Evolutionary conservation across 2,329 filamentous ascomycete species (phyloP), one percentile per base, ranked within the genome.

Genomic region (Diaporthe nobilis): DNA sequence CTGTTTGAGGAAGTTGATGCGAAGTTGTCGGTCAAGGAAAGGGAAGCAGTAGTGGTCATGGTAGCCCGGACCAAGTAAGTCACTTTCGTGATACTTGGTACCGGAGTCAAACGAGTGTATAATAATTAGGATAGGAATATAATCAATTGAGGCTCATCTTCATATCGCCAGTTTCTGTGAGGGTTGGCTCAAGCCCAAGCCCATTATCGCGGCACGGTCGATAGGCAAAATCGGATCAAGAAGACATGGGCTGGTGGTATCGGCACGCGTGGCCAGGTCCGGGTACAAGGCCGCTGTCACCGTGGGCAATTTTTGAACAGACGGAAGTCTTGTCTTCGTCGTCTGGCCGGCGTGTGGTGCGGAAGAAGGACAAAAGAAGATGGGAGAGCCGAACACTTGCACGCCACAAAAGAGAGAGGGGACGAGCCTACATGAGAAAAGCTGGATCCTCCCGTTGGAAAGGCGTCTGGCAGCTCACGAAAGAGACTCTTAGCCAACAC

Each of bases 21-120:
- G 49, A 70, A 13, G 31, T 20, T 70, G 42, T 55, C 65, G 34
- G 49, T 53, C 34, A 34, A 37, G 34, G 65, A 55, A 31, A 55
- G 31, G 28, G 65, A 70, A 31, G 65, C n/a, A 55, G 65, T 42
- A 9, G 65, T 70, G 65, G 65, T 55, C 65, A 70, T 70, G 49
- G 25, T 70, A 53, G 49, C 47, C 49, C 65, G 34, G 65, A 42
- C 34, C 65, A 70, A 70, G 61, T 49, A 37, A n/a, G 34, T 22
- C 65, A 70, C 65, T 70, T 9, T 28, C 37, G 65, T 55, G 49
- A 55, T 42, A 42, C 65, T 70, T 15, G 65, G 65, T 20, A 20
- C 49, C 49, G 34, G n/a, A 25, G 28, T 15, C 2, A 70, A 70
- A 55, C 34, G 65, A 70, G 49, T 53, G 65, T 70, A 28, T 31